Evolutionary conservation across 2,329 filamentous ascomycete genomes (phyloP).

Genomic region (Cladosporium sp.): DNA sequence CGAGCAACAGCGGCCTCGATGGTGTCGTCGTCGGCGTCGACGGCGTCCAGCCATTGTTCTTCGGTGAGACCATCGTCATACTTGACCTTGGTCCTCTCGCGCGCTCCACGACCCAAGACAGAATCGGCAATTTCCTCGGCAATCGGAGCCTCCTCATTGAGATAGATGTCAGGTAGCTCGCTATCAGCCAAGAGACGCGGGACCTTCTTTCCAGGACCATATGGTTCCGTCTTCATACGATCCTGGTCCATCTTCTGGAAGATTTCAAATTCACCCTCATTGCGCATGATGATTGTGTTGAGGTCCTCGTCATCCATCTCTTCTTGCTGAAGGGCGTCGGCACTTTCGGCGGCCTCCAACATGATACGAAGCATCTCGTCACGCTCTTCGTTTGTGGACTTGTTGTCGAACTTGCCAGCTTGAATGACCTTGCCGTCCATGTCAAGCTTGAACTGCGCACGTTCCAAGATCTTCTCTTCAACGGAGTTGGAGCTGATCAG

Average conservation of each 20-base stretch:
- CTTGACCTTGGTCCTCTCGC: conserved; percentile 87
- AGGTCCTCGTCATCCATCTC: conserved; percentile 99
- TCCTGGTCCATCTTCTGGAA: conserved; percentile 85
- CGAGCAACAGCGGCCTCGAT: conserved; percentile 89
- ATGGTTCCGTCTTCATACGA: conserved; percentile 57
- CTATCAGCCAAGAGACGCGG: conserved; percentile 80
- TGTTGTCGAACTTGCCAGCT: conserved; percentile 98
- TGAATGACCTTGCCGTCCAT: conserved; percentile 99
- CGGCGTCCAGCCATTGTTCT: conserved; percentile 97
- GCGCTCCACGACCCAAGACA: conserved; percentile 76
- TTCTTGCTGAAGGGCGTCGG: conserved; percentile 72
- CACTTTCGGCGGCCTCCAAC: conserved; percentile 69
- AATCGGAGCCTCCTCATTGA: conserved; percentile 76
- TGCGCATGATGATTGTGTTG: conserved; percentile 88
- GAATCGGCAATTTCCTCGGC: conserved; percentile 69
- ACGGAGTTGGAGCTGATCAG: conserved; percentile 95
- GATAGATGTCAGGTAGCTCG: conserved; percentile 90
- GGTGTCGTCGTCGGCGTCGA: conserved; percentile 91
- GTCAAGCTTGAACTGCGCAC: conserved; percentile 94
- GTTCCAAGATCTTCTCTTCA: conserved; percentile 96
- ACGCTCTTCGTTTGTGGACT: conserved; percentile 96
- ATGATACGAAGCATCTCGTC: conserved; percentile 93
- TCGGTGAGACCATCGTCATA: conserved; percentile 98
- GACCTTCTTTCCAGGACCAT: conserved; percentile 64
- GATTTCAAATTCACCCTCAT: conserved; percentile 65